A percentile compares a stretch with the other conserved stretches of the same genome.
These are phyloP conservation scores for Phytophthora melonis DNA, from an alignment of 352 stramenopile genomes.

Conservation along the genomic window DNA sequence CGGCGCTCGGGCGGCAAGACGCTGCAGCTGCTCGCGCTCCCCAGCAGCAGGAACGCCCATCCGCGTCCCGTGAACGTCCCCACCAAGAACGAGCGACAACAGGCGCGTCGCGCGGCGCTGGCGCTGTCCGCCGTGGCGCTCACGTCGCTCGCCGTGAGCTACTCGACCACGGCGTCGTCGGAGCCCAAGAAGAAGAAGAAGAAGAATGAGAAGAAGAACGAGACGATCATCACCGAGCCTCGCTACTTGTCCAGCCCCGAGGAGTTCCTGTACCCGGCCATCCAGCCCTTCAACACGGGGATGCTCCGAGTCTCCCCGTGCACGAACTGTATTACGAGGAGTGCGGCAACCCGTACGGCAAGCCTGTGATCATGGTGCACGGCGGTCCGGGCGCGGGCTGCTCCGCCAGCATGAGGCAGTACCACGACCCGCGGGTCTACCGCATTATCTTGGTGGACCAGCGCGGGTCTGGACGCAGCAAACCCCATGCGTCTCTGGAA, in stretches of 20 bases:
- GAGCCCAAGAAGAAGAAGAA: constrained; percentile 15
- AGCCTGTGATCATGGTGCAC: constrained; percentile 95
- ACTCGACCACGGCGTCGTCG: constrained; percentile 37
- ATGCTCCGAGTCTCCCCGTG: constrained; percentile 81
- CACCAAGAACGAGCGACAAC: constrained; percentile 26
- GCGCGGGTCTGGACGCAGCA: constrained; percentile 90
- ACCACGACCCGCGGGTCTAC: constrained; percentile 93
- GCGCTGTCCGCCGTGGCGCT: constrained; percentile 38
- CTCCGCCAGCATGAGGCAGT: constrained; percentile 89
- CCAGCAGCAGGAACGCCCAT: constrained; percentile 29
- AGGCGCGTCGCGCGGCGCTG: constrained; percentile 22
- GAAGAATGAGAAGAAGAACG: background rate
- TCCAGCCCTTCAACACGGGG: constrained; percentile 86
- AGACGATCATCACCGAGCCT: constrained; percentile 15
- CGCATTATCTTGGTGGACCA: constrained; percentile 95
- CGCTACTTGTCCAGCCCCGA: constrained; percentile 60
- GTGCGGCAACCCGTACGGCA: constrained; percentile 86
- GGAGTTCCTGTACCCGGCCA: constrained; percentile 83
- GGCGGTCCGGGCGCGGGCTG: constrained; percentile 93
- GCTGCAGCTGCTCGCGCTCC: constrained; percentile 40
- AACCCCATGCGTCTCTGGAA: constrained; percentile 85
- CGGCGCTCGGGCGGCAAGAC: constrained; percentile 34
- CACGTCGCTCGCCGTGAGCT: constrained; percentile 35
- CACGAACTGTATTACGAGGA: constrained; percentile 94
- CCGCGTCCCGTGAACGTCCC: constrained; percentile 33